Conservation (phyloP, 1,284 basidiomycete species). For the Neonothopanus nambi region DNA sequence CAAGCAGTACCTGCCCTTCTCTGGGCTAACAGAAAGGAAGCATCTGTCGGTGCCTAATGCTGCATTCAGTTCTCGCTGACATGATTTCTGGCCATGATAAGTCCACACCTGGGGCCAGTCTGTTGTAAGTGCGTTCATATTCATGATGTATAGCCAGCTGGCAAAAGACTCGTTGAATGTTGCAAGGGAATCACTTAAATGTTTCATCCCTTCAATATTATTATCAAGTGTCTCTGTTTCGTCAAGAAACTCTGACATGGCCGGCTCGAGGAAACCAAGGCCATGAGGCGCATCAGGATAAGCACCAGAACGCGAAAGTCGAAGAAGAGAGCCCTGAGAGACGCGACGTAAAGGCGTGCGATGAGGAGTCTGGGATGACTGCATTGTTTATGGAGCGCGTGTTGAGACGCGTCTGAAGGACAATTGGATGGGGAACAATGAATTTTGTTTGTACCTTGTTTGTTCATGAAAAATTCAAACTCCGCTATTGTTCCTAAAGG, state of each 20-base stretch:
- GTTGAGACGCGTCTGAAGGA: too few relatives aligned
- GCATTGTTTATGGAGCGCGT: too few relatives aligned
- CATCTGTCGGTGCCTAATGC: slow-evolving; percentile 59
- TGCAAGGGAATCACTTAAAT: slow-evolving; percentile 74
- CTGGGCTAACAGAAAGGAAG: slow-evolving; percentile 59
- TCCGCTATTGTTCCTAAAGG: too few relatives aligned
- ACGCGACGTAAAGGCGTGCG: slow-evolving; percentile 84
- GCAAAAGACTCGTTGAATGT: slow-evolving; percentile 94
- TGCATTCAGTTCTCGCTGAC: background rate
- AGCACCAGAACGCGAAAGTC: slow-evolving; percentile 73
- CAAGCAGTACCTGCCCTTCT: slow-evolving; percentile 55
- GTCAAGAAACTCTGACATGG: slow-evolving; percentile 83
- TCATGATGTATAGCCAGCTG: slow-evolving; percentile 88
- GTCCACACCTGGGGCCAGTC: slow-evolving; percentile 84
- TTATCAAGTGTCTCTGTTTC: slow-evolving; percentile 80
- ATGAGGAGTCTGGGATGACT: slow-evolving; percentile 34
- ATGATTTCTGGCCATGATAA: background rate
- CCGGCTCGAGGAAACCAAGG: slow-evolving; percentile 84
- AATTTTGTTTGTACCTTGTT: too few relatives aligned
- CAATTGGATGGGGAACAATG: too few relatives aligned
- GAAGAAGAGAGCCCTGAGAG: slow-evolving; percentile 88
- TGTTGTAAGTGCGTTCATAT: slow-evolving; percentile 91
- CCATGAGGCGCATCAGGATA: slow-evolving; percentile 78
- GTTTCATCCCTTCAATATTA: slow-evolving; percentile 73
- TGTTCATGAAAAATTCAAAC: too few relatives aligned